Conservation (phyloP, 768 basidiomycete genomes). For the Lactarius vividus region DNA sequence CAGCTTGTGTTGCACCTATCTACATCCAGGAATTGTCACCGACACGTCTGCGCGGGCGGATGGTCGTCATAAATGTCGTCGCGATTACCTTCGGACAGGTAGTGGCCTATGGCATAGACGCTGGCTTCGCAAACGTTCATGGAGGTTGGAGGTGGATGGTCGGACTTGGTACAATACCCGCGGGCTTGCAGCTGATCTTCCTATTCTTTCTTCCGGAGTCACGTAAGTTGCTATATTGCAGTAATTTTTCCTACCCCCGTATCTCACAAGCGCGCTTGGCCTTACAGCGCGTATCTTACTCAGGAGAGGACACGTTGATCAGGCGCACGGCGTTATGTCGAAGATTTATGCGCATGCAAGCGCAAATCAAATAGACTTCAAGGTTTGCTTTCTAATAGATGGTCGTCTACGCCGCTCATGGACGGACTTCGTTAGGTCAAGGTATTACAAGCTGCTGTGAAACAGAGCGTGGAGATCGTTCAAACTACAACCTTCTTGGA, state of each 20-base stretch:
- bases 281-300: slow-evolving; percentile 62
- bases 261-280: background rate
- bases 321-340: slow-evolving; percentile 53
- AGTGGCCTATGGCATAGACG: slow-evolving; percentile 71
- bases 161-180: slow-evolving; percentile 68
- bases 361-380: slow-evolving; percentile 51
- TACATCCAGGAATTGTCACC: slow-evolving; percentile 85
- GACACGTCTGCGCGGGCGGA: slow-evolving; percentile 65
- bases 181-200: slow-evolving; percentile 57
- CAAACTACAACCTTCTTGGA: slow-evolving; percentile 55
- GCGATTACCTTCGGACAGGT: slow-evolving; percentile 82
- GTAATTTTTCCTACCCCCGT: background rate
- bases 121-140: slow-evolving; percentile 55
- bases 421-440: slow-evolving; percentile 42
- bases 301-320: slow-evolving; percentile 47
- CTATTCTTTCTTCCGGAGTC: slow-evolving; percentile 74
- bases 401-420: background rate
- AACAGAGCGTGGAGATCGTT: slow-evolving; percentile 58
- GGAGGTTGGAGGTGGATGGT: slow-evolving; percentile 86
- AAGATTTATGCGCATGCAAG: slow-evolving; percentile 70
- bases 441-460: slow-evolving; percentile 57
- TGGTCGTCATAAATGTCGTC: slow-evolving; percentile 82
- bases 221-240: slow-evolving; percentile 47
- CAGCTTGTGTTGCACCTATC: slow-evolving; percentile 74
- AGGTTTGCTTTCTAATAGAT: slow-evolving; percentile 38